phyloP scores from a whole-genome alignment of 2,329 filamentous ascomycete species.

The Helminthosporium solani region DNA sequence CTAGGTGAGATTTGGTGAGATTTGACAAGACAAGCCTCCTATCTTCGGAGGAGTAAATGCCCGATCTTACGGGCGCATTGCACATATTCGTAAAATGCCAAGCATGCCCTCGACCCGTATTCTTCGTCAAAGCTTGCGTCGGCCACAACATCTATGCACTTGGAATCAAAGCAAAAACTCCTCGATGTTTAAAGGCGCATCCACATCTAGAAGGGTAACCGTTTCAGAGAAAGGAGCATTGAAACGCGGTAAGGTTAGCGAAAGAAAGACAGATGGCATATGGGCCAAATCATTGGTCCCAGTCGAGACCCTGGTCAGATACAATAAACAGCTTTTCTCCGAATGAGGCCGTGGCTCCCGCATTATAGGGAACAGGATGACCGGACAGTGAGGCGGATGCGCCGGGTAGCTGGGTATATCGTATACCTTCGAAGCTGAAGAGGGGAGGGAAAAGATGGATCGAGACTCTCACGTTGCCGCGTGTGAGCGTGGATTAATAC shows the following conservation, averaged over 20 bases:
- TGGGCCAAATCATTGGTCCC: slow-evolving; percentile 16
- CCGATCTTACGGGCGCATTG: slow-evolving; percentile 36
- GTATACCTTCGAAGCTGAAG: slow-evolving; percentile 30
- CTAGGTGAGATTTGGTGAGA: not conserved
- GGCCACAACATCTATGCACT: slow-evolving; percentile 17
- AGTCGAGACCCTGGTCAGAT: slow-evolving; percentile 25
- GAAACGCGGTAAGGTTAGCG: slow-evolving; percentile 12
- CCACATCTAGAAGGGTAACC: slow-evolving; percentile 4
- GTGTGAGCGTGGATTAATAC: slow-evolving; percentile 4
- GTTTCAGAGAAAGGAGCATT: slow-evolving; percentile 8
- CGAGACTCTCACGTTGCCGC: slow-evolving; percentile 16
- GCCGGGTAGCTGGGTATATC: too few relatives aligned
- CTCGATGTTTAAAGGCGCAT: slow-evolving; percentile 9
- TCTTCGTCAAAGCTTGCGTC: slow-evolving; percentile 10
- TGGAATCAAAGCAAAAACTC: slow-evolving; percentile 16
- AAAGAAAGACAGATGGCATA: slow-evolving; percentile 16
- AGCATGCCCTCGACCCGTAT: slow-evolving; percentile 21
- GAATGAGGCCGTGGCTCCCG: slow-evolving; percentile 27
- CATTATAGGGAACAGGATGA: slow-evolving; percentile 19
- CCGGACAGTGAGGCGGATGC: slow-evolving; percentile 28
- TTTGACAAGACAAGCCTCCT: slow-evolving; percentile 2
- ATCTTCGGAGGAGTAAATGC: slow-evolving; percentile 26
- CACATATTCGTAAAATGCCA: slow-evolving; percentile 17
- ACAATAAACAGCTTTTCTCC: slow-evolving; percentile 27
- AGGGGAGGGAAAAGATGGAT: slow-evolving; percentile 14